Percentiles rank a stretch among this genome's conserved stretches.
These are phyloP conservation scores for Hamamelis virginiana DNA, from an alignment of 164 flowering plant species.

Conservation along the genomic window DNA sequence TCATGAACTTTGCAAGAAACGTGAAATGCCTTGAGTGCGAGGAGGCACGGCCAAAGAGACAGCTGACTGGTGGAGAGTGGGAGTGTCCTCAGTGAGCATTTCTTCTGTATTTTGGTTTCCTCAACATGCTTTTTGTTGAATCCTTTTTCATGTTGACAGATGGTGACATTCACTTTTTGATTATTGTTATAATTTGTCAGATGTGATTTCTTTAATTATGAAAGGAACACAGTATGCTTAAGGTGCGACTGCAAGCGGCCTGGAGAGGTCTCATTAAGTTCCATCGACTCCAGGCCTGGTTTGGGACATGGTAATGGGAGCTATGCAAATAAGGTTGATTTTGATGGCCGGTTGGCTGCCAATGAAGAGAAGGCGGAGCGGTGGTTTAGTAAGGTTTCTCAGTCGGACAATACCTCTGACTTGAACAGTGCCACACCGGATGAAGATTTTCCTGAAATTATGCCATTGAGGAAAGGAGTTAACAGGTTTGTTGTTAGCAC, in stretches of 20 bases:
- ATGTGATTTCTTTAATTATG: slow-evolving; percentile 83
- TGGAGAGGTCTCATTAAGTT: slow-evolving; percentile 27
- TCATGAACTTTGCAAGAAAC: slow-evolving; percentile 94
- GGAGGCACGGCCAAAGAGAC: slow-evolving; percentile 75
- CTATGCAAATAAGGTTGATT: slow-evolving; percentile 28
- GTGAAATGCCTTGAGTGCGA: slow-evolving; percentile 80
- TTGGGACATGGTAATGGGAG: slow-evolving; percentile 24
- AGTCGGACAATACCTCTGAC: slow-evolving; percentile 47
- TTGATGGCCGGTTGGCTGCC: slow-evolving; percentile 42
- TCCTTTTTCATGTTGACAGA: background rate
- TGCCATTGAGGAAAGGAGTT: slow-evolving; percentile 72
- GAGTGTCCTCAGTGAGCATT: slow-evolving; percentile 94
- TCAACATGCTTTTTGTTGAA: background rate
- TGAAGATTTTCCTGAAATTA: slow-evolving; percentile 71
- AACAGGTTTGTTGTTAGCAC: slow-evolving; percentile 76
- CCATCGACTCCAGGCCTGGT: slow-evolving; percentile 17
- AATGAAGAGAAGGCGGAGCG: slow-evolving; percentile 65
- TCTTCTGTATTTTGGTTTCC: background rate
- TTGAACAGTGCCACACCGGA: slow-evolving; percentile 42
- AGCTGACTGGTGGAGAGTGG: slow-evolving; percentile 93
- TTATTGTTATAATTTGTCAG: slow-evolving; percentile 34
- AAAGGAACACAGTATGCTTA: slow-evolving; percentile 72
- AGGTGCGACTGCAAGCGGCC: slow-evolving; percentile 91
- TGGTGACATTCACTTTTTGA: background rate
- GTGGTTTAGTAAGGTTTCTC: slow-evolving; percentile 69